Percentiles rank a stretch among this genome's conserved stretches.
Evolutionary conservation across 805 yeast species (phyloP).

Genomic region (Kodamaea lidongshanica): DNA sequence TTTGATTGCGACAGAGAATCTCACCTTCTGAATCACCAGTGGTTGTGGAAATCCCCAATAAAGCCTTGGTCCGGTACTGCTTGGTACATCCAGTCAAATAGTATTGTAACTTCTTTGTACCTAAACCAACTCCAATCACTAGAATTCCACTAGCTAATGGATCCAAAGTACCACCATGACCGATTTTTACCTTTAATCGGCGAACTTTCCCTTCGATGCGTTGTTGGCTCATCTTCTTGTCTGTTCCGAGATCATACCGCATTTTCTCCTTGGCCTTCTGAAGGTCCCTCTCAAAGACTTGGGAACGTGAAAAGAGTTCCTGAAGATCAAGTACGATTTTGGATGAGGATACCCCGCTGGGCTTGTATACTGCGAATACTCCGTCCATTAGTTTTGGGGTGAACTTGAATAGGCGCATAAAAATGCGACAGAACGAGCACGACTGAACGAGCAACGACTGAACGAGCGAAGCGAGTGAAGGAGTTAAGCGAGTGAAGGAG

Average conservation of each 20-base stretch:
- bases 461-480: neutral
- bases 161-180: conserved; percentile 97
- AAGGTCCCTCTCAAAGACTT: conserved; percentile 50
- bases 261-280: conserved; percentile 44
- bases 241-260: conserved; percentile 31
- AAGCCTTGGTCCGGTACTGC: conserved; percentile 75
- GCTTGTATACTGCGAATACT: conserved; percentile 86
- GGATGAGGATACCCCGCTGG: conserved; percentile 77
- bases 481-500: neutral
- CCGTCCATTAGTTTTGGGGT: conserved; percentile 64
- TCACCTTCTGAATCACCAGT: conserved; percentile 94
- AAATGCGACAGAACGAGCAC: neutral
- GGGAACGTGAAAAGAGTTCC: conserved; percentile 51
- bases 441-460: too few relatives aligned
- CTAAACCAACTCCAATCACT: conserved; percentile 86
- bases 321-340: conserved; percentile 66
- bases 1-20: conserved; percentile 51
- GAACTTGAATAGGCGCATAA: neutral
- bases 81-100: conserved; percentile 73
- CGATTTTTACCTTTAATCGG: conserved; percentile 71
- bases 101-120: conserved; percentile 74
- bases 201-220: conserved; percentile 48
- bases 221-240: conserved; percentile 37
- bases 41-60: conserved; percentile 85
- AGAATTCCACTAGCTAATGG: conserved; percentile 93